Percentiles rank a stretch among this genome's conserved stretches.
These are phyloP conservation scores for Ogataea ganodermae DNA, from an alignment of 805 yeast species.

Conservation along the genomic window DNA sequence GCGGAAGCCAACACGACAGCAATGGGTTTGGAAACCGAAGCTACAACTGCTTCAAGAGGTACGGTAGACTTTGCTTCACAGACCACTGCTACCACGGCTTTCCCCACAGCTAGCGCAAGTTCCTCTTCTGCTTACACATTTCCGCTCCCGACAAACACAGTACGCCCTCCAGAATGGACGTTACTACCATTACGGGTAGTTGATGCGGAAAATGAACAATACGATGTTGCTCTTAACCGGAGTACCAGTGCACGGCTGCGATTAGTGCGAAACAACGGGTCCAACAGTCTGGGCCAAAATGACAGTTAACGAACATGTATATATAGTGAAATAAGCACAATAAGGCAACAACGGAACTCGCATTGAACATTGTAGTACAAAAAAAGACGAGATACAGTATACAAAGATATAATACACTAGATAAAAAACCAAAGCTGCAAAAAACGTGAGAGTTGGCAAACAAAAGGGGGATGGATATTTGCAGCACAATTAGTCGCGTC, in stretches of 20 bases:
- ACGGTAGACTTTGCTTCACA: too few relatives aligned
- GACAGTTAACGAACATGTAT: slow-evolving; percentile 10
- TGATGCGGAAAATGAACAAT: slow-evolving; percentile 8
- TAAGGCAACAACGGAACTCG: slow-evolving; percentile 3
- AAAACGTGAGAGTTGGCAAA: slow-evolving; percentile 3
- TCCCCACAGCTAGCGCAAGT: background rate
- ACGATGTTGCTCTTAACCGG: slow-evolving; percentile 19
- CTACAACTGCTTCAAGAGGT: background rate
- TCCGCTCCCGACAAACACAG: slow-evolving; percentile 23
- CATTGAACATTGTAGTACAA: slow-evolving; percentile 4
- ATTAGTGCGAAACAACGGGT: slow-evolving; percentile 2
- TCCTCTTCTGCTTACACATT: slow-evolving; percentile 12
- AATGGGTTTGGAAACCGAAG: background rate
- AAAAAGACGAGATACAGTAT: slow-evolving; percentile 16
- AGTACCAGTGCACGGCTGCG: slow-evolving; percentile 15
- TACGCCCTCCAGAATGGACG: slow-evolving; percentile 37
- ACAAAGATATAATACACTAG: slow-evolving; percentile 25
- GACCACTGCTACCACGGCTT: background rate
- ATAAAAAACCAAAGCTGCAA: slow-evolving; percentile 5
- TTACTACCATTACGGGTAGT: slow-evolving; percentile 24
- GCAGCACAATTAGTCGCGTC: slow-evolving; percentile 15
- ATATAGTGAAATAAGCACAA: slow-evolving; percentile 1
- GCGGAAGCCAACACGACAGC: background rate
- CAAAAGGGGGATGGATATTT: slow-evolving; percentile 8
- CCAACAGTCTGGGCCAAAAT: slow-evolving; percentile 3